Evolutionary conservation across 2,329 filamentous ascomycete genomes (phyloP), one percentile per base, ranked within the genome.

Genomic region (Fusarium pininemorale): DNA sequence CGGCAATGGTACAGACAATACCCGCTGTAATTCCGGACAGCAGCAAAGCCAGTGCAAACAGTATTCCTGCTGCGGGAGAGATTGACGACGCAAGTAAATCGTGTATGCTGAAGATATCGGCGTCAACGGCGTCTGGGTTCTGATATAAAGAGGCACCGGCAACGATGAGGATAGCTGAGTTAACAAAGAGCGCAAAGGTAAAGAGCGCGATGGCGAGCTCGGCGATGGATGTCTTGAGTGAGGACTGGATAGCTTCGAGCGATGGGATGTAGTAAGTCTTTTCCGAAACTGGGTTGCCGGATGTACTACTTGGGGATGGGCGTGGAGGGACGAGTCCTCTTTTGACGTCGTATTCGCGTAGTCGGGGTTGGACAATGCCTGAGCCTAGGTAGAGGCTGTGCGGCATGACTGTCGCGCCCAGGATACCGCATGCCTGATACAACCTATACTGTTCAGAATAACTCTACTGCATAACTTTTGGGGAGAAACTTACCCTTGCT

Each of bases 1-100:
- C 94, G 1, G 94, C 90, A 75, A 97, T 96, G 3, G 95, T 97
- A 83, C 94, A 97, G 6, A 97, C 92, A 41, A 97, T 94, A 11
- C 94, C 94, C 0, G 94, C 94, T 1, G 91, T 94, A 18, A 94
- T 88, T 14, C 94, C 94, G 0, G 92, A 95, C 2, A 97, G 88
- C 0, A 97, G 87, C 3, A 97, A 85, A 0, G 94, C 94, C 6
- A 97, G 85, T 0, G 94, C 94, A 73, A 97, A 97, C n/a, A 97
- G 86, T 6, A 93, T 93, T 4, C 94, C 95, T 1, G 94, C 95
- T 0, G 89, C 92, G 0, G 91, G 90, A 1, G 92, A 90, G 58
- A 98, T 90, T 62, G 90, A 92, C 0, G 82, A 78, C 1, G 90
- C 88, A 1, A 98, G 89, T 7, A 98, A 85, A 42, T 87, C 82